Evolutionary conservation across 148 eudicot genomes (phyloP).

Genomic region (Euryodendron excelsum): DNA sequence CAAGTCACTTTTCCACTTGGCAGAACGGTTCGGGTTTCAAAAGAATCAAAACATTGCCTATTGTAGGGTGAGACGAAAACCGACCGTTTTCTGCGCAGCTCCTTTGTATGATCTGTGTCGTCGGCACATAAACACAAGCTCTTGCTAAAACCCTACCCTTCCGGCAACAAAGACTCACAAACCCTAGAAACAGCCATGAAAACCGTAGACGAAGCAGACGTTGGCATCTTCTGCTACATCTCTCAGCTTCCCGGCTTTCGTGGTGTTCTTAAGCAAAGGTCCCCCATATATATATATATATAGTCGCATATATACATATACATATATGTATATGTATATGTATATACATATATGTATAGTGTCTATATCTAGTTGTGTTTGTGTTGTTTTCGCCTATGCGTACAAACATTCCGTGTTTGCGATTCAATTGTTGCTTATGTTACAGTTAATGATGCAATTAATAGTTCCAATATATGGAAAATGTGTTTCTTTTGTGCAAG

Average conservation of each 20-base stretch:
- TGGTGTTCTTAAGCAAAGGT: constrained; percentile 94
- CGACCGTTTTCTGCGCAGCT: no score
- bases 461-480: background rate
- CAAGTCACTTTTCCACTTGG: no score
- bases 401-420: background rate
- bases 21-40: no score
- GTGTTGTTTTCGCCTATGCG: background rate
- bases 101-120: no score
- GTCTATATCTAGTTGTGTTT: background rate
- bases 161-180: background rate
- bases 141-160: no score
- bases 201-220: constrained; percentile 64
- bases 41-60: no score
- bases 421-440: background rate
- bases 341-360: background rate
- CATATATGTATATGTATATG: background rate
- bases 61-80: no score
- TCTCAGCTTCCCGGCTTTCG: constrained; percentile 87
- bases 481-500: background rate
- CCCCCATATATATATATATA: background rate
- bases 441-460: background rate
- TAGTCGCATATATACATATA: background rate
- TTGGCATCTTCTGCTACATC: constrained; percentile 79
- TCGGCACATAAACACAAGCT: no score
- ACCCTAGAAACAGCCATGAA: constrained; percentile 21